Evolutionary conservation across 2,329 filamentous ascomycete species (phyloP).

Genomic region (Claviceps lovelessii): DNA sequence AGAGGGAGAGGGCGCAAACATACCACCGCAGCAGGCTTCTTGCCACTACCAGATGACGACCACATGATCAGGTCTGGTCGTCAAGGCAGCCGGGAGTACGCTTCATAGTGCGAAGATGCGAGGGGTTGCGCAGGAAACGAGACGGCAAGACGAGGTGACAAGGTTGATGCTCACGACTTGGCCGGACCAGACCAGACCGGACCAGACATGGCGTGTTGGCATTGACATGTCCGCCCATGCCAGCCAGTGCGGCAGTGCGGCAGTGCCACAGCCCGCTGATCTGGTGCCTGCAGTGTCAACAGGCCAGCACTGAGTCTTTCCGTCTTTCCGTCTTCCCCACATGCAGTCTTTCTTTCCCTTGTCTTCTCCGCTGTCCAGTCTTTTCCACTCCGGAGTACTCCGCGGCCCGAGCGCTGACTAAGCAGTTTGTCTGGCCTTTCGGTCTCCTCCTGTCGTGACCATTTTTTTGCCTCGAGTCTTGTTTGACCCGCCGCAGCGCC

Average conservation of each 20-base stretch:
- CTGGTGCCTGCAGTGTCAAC: no score
- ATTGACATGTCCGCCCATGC: no score
- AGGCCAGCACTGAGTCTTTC: no score
- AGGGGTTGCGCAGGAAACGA: constrained; percentile 4
- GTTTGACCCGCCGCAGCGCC: background rate
- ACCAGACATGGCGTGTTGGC: no score
- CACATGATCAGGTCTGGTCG: constrained; percentile 37
- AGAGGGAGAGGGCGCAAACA: constrained; percentile 14
- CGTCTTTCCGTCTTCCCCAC: no score
- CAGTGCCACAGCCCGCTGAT: no score
- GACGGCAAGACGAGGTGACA: background rate
- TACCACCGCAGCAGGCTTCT: constrained; percentile 62
- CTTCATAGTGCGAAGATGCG: constrained; percentile 18
- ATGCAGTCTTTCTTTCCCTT: no score
- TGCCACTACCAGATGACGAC: constrained; percentile 49
- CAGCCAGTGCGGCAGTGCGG: no score
- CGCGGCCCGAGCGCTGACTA: background rate
- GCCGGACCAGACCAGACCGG: no score
- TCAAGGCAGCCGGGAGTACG: constrained; percentile 11
- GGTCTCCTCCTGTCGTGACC: no score
- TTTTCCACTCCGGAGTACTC: background rate
- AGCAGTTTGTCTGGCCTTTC: background rate
- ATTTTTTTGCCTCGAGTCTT: background rate
- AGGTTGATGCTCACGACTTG: background rate
- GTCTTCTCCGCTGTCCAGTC: no score